Conservation (phyloP, 2,329 filamentous ascomycete species). For the Penicillium hesseltinei region DNA sequence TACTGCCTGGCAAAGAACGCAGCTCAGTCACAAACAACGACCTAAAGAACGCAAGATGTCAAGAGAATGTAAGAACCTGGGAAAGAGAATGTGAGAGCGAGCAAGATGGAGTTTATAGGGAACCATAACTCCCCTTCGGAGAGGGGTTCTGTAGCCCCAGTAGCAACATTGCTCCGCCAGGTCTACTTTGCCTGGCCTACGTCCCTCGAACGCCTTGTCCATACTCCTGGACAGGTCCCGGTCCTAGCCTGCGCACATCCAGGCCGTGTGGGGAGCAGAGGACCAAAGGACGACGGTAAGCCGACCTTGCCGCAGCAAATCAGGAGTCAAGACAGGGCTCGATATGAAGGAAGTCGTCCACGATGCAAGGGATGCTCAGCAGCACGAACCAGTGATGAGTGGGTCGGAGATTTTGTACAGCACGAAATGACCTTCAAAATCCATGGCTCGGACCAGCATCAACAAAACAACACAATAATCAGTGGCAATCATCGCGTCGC, state of each 20-base stretch:
- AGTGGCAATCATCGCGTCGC: constrained; percentile 31
- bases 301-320: constrained; percentile 40
- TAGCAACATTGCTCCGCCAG: constrained; percentile 37
- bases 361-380: constrained; percentile 38
- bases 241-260: constrained; percentile 33
- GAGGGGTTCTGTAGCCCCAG: constrained; percentile 31
- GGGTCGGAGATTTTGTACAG: constrained; percentile 37
- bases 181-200: constrained; percentile 32
- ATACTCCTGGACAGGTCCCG: constrained; percentile 33
- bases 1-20: constrained; percentile 41
- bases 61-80: constrained; percentile 45
- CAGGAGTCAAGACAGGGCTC: constrained; percentile 36
- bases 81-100: constrained; percentile 47
- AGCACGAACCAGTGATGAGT: constrained; percentile 38
- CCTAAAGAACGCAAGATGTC: constrained; percentile 39
- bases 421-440: constrained; percentile 23
- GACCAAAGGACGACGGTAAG: constrained; percentile 27
- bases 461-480: constrained; percentile 23
- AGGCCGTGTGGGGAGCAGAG: constrained; percentile 30
- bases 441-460: constrained; percentile 22
- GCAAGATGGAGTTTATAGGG: constrained; percentile 44
- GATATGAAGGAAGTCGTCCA: constrained; percentile 30
- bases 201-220: constrained; percentile 39
- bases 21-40: constrained; percentile 34
- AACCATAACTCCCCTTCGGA: constrained; percentile 31